Percentiles rank a stretch among this genome's conserved stretches.
These are phyloP conservation scores for Nannochloropsis gaditana DNA, from an alignment of 108 stramenopile species.

Conservation along the genomic window DNA sequence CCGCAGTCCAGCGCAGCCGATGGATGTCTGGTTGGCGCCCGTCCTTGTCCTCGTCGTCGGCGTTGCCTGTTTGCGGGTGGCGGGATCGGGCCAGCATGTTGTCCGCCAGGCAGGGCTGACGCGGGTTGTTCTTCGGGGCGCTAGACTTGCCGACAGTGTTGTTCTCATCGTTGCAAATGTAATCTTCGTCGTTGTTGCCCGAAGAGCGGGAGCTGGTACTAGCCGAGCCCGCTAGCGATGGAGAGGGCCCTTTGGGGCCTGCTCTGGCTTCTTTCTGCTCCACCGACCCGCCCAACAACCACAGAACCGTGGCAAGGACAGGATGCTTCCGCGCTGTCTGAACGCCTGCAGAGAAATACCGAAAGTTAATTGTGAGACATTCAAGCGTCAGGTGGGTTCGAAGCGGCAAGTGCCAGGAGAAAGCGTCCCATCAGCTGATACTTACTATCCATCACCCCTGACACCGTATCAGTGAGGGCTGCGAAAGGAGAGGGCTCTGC, in stretches of 20 bases:
- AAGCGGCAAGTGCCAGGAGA: no score
- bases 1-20: neutral
- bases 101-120: no score
- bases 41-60: neutral
- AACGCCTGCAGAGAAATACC: neutral
- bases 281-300: neutral
- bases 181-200: neutral
- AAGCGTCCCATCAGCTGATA: neutral
- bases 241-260: no score
- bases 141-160: neutral
- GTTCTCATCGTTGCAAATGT: neutral
- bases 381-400: no score
- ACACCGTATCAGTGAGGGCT: neutral
- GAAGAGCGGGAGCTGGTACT: neutral
- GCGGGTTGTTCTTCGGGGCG: no score
- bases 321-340: neutral
- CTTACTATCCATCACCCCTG: neutral
- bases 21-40: neutral
- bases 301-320: neutral
- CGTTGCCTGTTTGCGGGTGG: no score
- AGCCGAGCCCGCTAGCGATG: no score
- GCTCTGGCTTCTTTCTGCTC: neutral
- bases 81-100: no score
- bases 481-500: neutral
- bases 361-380: no score